Evolutionary conservation across 805 yeast species (phyloP).

Genomic region (Schwanniomyces pseudopolymorphus): DNA sequence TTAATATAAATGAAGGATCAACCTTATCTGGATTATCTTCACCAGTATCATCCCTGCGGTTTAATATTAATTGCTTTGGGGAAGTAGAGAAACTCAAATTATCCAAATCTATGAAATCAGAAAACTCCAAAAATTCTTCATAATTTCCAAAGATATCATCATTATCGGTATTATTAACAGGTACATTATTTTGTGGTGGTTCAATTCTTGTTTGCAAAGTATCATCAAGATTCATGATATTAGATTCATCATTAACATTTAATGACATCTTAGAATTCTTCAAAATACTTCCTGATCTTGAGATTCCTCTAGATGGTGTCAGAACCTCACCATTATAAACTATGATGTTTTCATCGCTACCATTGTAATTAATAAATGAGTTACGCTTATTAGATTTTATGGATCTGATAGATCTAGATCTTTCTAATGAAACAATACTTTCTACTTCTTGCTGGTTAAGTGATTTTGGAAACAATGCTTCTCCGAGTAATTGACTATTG

Average conservation of each 20-base stretch:
- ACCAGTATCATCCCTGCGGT: background rate
- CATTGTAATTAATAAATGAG: constrained; percentile 40
- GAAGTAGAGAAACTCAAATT: constrained; percentile 30
- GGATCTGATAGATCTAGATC: constrained; percentile 61
- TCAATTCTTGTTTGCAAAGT: background rate
- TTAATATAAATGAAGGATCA: background rate
- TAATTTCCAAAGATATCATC: constrained; percentile 11
- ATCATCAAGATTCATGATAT: constrained; percentile 2
- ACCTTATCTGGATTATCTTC: background rate
- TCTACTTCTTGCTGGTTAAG: constrained; percentile 68
- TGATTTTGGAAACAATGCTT: constrained; percentile 70
- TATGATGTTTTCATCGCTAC: constrained; percentile 41
- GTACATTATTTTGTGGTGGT: background rate
- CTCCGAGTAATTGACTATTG: constrained; percentile 34
- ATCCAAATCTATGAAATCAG: constrained; percentile 41
- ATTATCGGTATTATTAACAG: background rate
- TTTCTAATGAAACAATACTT: constrained; percentile 69
- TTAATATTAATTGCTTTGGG: constrained; percentile 11
- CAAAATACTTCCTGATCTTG: constrained; percentile 39
- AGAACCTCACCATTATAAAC: constrained; percentile 15
- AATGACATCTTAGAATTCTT: constrained; percentile 30
- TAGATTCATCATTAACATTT: constrained; percentile 5
- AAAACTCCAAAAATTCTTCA: constrained; percentile 39
- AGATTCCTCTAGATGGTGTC: constrained; percentile 18
- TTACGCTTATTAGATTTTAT: constrained; percentile 37